A percentile compares a stretch with the other conserved stretches of the same genome.
Evolutionary conservation across 768 basidiomycete species (phyloP).

Genomic region (Exsudoporus frostii): DNA sequence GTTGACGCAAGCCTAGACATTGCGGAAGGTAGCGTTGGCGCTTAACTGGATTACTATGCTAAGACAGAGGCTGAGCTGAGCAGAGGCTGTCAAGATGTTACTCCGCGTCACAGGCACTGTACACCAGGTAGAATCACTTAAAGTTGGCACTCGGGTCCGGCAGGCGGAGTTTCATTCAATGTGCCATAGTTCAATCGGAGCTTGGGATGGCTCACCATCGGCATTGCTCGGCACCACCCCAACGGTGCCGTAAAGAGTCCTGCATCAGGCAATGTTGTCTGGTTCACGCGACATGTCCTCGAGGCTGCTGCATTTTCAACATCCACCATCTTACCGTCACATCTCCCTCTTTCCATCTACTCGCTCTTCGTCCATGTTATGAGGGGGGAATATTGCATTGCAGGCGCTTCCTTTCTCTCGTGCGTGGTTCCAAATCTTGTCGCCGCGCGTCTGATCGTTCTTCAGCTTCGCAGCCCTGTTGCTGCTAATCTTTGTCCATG

Average conservation of each 20-base stretch:
- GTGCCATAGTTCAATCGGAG: conserved; percentile 15
- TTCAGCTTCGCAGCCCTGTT: conserved; percentile 37
- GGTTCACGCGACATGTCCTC: conserved; percentile 16
- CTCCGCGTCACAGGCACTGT: conserved; percentile 2
- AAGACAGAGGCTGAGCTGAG: conserved; percentile 1
- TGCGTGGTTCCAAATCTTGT: conserved; percentile 34
- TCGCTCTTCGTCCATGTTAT: conserved; percentile 31
- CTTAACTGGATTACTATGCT: conserved; percentile 7
- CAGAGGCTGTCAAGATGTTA: conserved; percentile 4
- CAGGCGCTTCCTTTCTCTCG: conserved; percentile 70
- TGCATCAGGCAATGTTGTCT: neutral
- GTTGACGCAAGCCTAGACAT: conserved; percentile 28
- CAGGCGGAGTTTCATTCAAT: neutral
- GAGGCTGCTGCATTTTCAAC: conserved; percentile 24
- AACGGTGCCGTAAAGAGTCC: conserved; percentile 4
- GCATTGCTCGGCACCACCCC: conserved; percentile 15
- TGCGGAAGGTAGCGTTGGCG: neutral
- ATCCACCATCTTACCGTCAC: conserved; percentile 6
- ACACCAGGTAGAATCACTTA: neutral
- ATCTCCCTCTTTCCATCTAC: conserved; percentile 19
- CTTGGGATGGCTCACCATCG: neutral
- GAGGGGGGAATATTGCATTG: conserved; percentile 77
- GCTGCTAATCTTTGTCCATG: conserved; percentile 80
- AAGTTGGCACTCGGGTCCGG: no score
- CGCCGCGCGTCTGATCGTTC: conserved; percentile 12